These are phyloP conservation scores for Suillus occidentalis DNA, from an alignment of 768 basidiomycete species.

Conservation along the genomic window DNA sequence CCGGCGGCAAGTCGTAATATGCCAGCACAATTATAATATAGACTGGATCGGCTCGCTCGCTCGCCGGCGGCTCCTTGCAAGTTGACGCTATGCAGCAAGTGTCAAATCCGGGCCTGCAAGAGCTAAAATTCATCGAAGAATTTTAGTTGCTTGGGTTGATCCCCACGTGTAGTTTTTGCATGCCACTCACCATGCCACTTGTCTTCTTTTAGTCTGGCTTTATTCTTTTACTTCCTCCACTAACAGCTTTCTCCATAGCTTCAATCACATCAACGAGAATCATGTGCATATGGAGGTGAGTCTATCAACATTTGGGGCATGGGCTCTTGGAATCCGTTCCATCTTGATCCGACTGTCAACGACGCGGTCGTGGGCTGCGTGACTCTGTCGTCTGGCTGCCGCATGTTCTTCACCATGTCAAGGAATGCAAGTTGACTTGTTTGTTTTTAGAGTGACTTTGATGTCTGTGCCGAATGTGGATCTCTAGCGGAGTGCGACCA, in stretches of 20 bases:
- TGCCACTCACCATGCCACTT: neutral
- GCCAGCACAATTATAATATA: neutral
- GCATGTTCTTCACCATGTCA: conserved; percentile 10
- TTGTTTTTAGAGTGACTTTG: conserved; percentile 58
- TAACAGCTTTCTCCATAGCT: conserved; percentile 41
- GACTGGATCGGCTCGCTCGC: neutral
- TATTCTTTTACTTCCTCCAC: conserved; percentile 11
- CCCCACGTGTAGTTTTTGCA: neutral
- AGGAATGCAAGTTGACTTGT: conserved; percentile 12
- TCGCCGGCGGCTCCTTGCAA: neutral
- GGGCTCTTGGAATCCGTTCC: conserved; percentile 14
- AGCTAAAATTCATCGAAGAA: neutral
- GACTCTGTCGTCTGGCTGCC: conserved; percentile 1
- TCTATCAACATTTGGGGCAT: conserved; percentile 9
- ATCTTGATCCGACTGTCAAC: neutral
- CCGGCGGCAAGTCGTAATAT: conserved; percentile 2
- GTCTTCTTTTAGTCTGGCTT: conserved; percentile 5
- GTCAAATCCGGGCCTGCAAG: neutral
- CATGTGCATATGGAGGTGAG: conserved; percentile 74
- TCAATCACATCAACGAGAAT: conserved; percentile 71
- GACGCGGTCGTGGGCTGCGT: neutral
- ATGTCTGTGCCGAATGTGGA: conserved; percentile 74
- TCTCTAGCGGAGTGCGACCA: conserved; percentile 68
- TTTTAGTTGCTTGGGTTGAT: neutral
- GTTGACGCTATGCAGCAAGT: neutral